Percentiles rank a stretch among this genome's conserved stretches.
Conservation (phyloP, 2,329 filamentous ascomycete species). For the Conoideocrella luteorostrata region DNA sequence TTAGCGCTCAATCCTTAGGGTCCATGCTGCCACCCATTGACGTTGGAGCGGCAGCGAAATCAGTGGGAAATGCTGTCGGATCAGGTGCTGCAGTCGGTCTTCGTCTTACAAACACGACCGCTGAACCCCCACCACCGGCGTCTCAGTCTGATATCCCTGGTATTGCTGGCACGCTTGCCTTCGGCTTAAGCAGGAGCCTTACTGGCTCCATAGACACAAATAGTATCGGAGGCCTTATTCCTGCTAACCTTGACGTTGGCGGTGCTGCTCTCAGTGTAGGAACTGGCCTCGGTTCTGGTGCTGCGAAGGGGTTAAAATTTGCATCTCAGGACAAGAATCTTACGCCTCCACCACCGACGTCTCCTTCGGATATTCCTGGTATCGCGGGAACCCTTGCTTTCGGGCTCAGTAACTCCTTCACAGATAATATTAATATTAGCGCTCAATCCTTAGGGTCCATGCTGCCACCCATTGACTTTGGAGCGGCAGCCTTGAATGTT, state of each 20-base stretch:
- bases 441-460: not conserved
- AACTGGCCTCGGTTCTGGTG: conserved; percentile 12
- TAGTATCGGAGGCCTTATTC: not conserved
- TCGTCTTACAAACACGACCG: conserved; percentile 5
- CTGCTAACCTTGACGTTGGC: conserved; percentile 3
- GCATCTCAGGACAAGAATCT: not conserved
- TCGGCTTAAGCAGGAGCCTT: conserved; percentile 4
- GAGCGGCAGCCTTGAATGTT: not conserved
- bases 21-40: conserved; percentile 3
- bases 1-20: not conserved
- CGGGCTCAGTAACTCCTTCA: conserved; percentile 5
- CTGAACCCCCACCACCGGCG: conserved; percentile 1
- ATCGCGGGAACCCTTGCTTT: conserved; percentile 6
- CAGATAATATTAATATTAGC: conserved; percentile 1
- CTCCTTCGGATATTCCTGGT: conserved; percentile 4
- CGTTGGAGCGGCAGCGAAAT: not conserved
- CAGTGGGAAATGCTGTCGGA: conserved; percentile 7
- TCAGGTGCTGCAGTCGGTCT: conserved; percentile 9
- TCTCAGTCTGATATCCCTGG: conserved; percentile 7
- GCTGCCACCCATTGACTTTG: conserved; percentile 3
- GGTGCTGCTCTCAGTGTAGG: conserved; percentile 11
- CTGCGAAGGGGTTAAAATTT: conserved; percentile 6
- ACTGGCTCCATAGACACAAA: not conserved
- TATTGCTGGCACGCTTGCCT: conserved; percentile 3
- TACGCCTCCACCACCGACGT: not conserved